A percentile compares a stretch with the other conserved stretches of the same genome.
Evolutionary conservation across 108 stramenopile genomes (phyloP).

Genomic region (Cyclotella atomus): DNA sequence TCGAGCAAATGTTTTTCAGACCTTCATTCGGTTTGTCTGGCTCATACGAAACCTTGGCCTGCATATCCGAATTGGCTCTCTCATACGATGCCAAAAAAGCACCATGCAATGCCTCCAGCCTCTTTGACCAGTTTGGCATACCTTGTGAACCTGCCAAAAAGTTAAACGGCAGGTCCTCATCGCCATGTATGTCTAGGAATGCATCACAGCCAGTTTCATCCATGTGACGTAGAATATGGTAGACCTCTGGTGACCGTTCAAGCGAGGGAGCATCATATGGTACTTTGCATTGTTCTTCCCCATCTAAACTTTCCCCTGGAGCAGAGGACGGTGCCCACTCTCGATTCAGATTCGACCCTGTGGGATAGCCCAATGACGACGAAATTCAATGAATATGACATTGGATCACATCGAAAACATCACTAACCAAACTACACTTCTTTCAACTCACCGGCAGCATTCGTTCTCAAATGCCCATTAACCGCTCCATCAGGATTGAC

Average conservation of each 20-base stretch:
- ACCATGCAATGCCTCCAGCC: conserved; percentile 74
- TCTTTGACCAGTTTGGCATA: conserved; percentile 63
- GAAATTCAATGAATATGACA: too few species aligned
- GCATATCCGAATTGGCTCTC: conserved; percentile 79
- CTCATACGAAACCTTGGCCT: conserved; percentile 69
- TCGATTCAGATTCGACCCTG: conserved; percentile 85
- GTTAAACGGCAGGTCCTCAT: conserved; percentile 86
- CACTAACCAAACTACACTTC: too few species aligned
- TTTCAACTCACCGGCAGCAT: too few species aligned
- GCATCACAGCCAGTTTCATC: conserved; percentile 79
- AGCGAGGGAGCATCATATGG: conserved; percentile 84
- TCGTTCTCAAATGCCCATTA: conserved; percentile 79
- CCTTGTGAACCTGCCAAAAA: conserved; percentile 81
- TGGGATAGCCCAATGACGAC: too few species aligned
- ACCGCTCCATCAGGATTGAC: conserved; percentile 88
- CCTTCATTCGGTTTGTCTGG: conserved; percentile 53
- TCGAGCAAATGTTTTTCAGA: conserved; percentile 77
- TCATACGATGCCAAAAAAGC: conserved; percentile 76
- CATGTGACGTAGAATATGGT: conserved; percentile 78
- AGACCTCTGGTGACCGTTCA: conserved; percentile 84
- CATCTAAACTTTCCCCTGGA: not conserved
- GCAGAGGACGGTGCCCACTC: conserved; percentile 79
- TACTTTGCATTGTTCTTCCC: conserved; percentile 12
- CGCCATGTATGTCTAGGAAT: conserved; percentile 87
- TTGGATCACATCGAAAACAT: too few species aligned